Conservation (phyloP, 176 grass and related monocot genomes). For the Tillandsia fasciculata region DNA sequence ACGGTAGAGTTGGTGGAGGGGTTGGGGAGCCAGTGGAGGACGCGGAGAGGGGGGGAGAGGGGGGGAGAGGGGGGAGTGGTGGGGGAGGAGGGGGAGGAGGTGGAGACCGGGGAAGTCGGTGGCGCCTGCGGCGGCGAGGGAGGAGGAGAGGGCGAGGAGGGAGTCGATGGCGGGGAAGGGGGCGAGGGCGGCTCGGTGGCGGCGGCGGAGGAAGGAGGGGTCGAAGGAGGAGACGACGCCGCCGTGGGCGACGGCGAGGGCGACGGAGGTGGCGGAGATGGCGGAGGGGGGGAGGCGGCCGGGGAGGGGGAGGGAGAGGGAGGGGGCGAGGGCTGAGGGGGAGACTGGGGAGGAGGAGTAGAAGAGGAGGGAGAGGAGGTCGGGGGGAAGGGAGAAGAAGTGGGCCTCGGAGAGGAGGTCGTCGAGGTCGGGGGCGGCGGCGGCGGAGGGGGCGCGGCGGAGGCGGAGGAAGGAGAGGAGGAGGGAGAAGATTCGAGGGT, state of each 20-base stretch:
- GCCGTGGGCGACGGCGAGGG: slow-evolving; percentile 15
- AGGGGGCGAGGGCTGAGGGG: slow-evolving; percentile 32
- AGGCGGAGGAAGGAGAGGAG: slow-evolving; percentile 32
- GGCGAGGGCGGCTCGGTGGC: slow-evolving; percentile 43
- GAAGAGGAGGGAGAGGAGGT: slow-evolving; percentile 15
- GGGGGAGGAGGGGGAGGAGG: slow-evolving; percentile 31
- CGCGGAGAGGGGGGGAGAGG: background rate
- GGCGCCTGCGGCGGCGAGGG: slow-evolving; percentile 42
- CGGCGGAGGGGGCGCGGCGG: slow-evolving; percentile 20
- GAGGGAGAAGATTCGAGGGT: slow-evolving; percentile 44
- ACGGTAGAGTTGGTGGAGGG: slow-evolving; percentile 41
- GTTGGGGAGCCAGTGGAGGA: slow-evolving; percentile 50
- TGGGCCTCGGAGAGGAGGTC: slow-evolving; percentile 51
- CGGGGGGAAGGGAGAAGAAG: slow-evolving; percentile 34
- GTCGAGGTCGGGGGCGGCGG: slow-evolving; percentile 64
- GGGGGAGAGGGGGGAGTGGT: background rate
- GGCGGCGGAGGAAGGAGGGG: slow-evolving; percentile 37
- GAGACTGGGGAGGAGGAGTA: slow-evolving; percentile 27
- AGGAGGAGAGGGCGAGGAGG: slow-evolving; percentile 37
- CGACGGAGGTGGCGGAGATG: slow-evolving; percentile 36
- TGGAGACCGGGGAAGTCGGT: slow-evolving; percentile 62
- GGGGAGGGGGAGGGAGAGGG: slow-evolving; percentile 33
- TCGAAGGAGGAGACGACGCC: slow-evolving; percentile 47
- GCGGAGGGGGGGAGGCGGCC: slow-evolving; percentile 32
- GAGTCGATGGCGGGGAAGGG: slow-evolving; percentile 56